Percentiles rank a stretch among this genome's conserved stretches.
These are phyloP conservation scores for Globisporangium orthogonon DNA, from an alignment of 352 stramenopile genomes.

Conservation along the genomic window DNA sequence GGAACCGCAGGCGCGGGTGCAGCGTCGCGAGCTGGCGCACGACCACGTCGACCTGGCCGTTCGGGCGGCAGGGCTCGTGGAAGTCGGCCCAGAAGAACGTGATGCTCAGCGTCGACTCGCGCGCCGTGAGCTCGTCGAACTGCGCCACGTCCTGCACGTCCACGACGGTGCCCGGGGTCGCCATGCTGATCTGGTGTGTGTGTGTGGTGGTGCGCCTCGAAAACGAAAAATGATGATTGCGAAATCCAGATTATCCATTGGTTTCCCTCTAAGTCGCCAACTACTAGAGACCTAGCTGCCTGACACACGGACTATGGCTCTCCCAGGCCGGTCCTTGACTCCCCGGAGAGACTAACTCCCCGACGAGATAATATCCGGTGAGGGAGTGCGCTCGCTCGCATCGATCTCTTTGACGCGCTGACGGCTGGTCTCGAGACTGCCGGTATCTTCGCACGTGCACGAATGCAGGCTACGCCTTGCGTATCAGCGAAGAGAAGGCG, in stretches of 20 bases:
- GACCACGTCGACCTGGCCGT: slow-evolving; percentile 82
- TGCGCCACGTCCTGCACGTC: slow-evolving; percentile 62
- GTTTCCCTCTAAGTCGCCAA: no score
- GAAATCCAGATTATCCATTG: background rate
- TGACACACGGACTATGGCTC: no score
- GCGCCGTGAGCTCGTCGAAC: slow-evolving; percentile 72
- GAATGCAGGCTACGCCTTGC: no score
- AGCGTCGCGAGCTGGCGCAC: slow-evolving; percentile 75
- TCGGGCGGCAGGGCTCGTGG: slow-evolving; percentile 73
- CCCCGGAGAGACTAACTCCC: no score
- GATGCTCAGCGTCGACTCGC: slow-evolving; percentile 72
- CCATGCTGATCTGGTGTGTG: slow-evolving; percentile 1
- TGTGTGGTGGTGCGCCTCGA: background rate
- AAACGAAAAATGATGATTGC: background rate
- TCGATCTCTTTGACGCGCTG: no score
- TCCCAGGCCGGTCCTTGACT: no score
- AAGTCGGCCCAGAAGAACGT: slow-evolving; percentile 86
- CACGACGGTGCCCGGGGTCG: slow-evolving; percentile 54
- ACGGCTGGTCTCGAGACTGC: no score
- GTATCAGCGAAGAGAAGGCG: no score
- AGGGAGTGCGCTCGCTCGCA: no score
- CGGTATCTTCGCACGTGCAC: no score
- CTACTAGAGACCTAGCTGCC: no score
- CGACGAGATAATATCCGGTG: no score
- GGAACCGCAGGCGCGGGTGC: slow-evolving; percentile 78